Evolutionary conservation across 352 stramenopile genomes (phyloP), one percentile per base, ranked within the genome.

Genomic region (Thalassiosira mediterranea): DNA sequence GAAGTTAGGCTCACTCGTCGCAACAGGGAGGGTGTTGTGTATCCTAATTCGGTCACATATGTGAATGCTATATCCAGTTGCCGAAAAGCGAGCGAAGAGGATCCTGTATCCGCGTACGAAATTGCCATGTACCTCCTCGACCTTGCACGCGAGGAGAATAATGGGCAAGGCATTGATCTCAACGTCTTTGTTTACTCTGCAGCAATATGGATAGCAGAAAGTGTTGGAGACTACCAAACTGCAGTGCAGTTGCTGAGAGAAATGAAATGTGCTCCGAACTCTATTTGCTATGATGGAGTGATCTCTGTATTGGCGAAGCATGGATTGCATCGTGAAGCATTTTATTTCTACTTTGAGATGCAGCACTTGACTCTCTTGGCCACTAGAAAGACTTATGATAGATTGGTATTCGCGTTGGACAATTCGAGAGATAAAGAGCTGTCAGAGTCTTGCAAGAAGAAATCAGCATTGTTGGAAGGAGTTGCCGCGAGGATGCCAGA

Each of bases 181-280:
- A 87, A 87, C 11, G 62, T 84, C 0, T 89, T 77, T 47, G 84
- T 91, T 46, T 91, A 88, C 64, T 84, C 79, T 29, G 70, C 84
- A 11, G 61, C 76, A 17, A 91, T 91, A 13, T 89, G 81, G 84
- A 76, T 74, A 32, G 84, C 84, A 23, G 81, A 84, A 46, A 47
- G 57, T 40, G 67, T 69, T 48, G 72, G 72, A 4, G 56, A 88
- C 42, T 53, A 80, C 32, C 10, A 52, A 1, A 51, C n/a, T 42
- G 83, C 78, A 10, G 40, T 78, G 15, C 34, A 48, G 2, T 72
- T 89, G 1, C 80, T 86, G 7, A 40, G 76, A 23, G 72, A 83
- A 74, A 86, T 91, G 69, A 74, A 81, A 69, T 73, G 56, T 28
- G 13, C 23, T 53, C 28, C 60, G 21, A 82, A 82, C 23, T 37